Evolutionary conservation across 1,284 basidiomycete species (phyloP).

Genomic region (Filobasidium uniguttulatum): DNA sequence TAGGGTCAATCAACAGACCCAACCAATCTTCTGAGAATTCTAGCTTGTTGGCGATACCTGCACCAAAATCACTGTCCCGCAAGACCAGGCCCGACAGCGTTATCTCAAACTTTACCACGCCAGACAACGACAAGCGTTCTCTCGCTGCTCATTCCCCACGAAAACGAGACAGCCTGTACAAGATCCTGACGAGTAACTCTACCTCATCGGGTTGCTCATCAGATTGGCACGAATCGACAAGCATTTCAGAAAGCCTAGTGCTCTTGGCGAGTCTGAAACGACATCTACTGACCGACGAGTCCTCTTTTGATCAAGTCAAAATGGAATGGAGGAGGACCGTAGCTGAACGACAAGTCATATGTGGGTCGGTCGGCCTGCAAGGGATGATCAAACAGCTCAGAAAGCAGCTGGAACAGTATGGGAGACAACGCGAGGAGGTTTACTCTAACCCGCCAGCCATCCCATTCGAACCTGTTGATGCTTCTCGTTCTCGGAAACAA

Average conservation of each 20-base stretch:
- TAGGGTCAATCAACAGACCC: no score
- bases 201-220: background rate
- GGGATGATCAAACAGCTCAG: background rate
- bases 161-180: background rate
- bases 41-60: no score
- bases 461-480: background rate
- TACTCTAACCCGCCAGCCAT: background rate
- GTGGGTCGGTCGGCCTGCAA: background rate
- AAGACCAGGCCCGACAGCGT: background rate
- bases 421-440: background rate
- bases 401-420: background rate
- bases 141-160: background rate
- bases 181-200: background rate
- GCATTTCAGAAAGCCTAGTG: background rate
- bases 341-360: background rate
- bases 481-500: background rate
- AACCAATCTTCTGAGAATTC: no score
- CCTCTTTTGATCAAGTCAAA: background rate
- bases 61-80: no score
- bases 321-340: background rate
- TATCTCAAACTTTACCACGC: background rate
- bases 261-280: background rate
- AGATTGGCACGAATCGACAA: background rate
- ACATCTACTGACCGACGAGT: background rate
- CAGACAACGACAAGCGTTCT: background rate